Conservation (phyloP, 2,329 filamentous ascomycete genomes). For the Neocucurbitaria cava region DNA sequence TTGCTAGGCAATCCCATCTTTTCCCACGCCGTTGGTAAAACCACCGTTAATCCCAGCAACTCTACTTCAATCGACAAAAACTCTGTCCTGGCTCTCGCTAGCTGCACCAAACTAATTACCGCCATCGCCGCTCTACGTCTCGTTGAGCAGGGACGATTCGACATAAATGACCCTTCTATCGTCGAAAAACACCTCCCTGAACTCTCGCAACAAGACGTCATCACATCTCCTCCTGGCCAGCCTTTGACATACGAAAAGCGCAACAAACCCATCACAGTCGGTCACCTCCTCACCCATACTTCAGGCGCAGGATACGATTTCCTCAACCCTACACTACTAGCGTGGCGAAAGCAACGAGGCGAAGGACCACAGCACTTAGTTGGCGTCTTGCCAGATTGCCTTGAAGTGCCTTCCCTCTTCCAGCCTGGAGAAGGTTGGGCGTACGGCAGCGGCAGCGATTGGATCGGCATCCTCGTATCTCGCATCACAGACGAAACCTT, state of each 20-base stretch:
- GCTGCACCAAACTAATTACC: slow-evolving; percentile 49
- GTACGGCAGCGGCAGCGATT: slow-evolving; percentile 58
- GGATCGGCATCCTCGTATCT: slow-evolving; percentile 55
- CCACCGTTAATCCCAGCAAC: not conserved
- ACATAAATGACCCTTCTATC: slow-evolving; percentile 25
- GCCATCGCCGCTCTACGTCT: slow-evolving; percentile 27
- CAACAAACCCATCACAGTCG: slow-evolving; percentile 14
- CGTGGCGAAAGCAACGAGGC: slow-evolving; percentile 50
- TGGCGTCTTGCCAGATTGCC: slow-evolving; percentile 30
- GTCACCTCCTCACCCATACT: slow-evolving; percentile 57
- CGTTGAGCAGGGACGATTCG: slow-evolving; percentile 23
- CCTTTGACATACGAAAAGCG: slow-evolving; percentile 6
- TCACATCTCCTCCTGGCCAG: slow-evolving; percentile 12
- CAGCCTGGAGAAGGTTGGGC: slow-evolving; percentile 58
- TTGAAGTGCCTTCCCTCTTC: slow-evolving; percentile 31
- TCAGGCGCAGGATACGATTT: slow-evolving; percentile 54
- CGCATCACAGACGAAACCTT: slow-evolving; percentile 39
- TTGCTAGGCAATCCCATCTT: slow-evolving; percentile 2
- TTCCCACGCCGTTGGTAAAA: slow-evolving; percentile 8
- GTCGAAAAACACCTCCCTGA: slow-evolving; percentile 29
- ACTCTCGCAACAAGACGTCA: slow-evolving; percentile 22
- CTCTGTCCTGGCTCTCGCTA: slow-evolving; percentile 61
- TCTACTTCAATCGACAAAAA: not conserved
- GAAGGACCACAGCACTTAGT: slow-evolving; percentile 5
- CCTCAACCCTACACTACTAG: slow-evolving; percentile 48